Base-by-base conservation (phyloP, 805 yeast genomes). In the Ascoidea asiatica region DNA sequence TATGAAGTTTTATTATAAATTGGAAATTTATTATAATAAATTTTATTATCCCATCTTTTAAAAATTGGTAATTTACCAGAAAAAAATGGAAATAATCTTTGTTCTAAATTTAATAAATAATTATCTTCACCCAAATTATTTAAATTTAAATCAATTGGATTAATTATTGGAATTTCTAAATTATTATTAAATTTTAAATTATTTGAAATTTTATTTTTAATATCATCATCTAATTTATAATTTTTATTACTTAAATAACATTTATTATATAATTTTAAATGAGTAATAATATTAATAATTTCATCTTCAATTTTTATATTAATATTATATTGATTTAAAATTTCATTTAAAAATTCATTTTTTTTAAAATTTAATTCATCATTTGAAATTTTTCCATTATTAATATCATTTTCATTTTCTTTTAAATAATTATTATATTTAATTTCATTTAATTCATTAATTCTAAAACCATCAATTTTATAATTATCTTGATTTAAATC, bases 61-160 rank as follows among this genome's bases (percentile, higher is more conserved):
- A 57, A 65, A 37, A 59, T 51, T 4, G 69, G 68, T 22, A 53
- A 53, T 29, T 57, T 48, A 45, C 53, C 52, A n/a, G 64, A 53
- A 46, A 65, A 53, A 67, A 67, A 65, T 15, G 64, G 66, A 48
- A 61, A 65, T 15, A 65, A 46, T 48, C 65, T 49, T 6, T 55
- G 48, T 50, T 65, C 69, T 8, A 64, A 46, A 38, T 55, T 56
- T 46, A 66, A 62, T 20, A 47, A 36, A 21, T 46, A 59, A n/a
- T n/a, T n/a, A n/a, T n/a, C n/a, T n/a, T n/a, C n/a, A n/a, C n/a
- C n/a, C 5, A 75, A 54, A 5, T 73, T 56, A 29, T 72, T 56
- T 42, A 67, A 72, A 22, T 65, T 56, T 36, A 72, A 53, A 43
- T 73, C 79, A n/a, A 63, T 41, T 20, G n/a, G n/a, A n/a, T n/a